Evolutionary conservation across 352 stramenopile genomes (phyloP), one percentile per base, ranked within the genome.

Genomic region (Phytophthora idaei): DNA sequence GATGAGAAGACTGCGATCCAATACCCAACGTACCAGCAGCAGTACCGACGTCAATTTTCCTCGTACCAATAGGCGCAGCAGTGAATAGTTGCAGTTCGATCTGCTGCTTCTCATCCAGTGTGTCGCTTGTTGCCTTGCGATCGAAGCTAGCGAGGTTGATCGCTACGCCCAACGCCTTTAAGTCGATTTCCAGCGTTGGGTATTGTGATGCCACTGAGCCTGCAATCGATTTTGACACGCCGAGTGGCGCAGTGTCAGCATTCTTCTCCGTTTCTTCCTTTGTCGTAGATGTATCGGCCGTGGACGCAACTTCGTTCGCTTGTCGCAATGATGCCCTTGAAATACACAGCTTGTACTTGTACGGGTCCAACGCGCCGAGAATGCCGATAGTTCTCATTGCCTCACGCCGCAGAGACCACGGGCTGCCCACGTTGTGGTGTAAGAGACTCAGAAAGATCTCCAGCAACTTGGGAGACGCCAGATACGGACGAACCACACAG

Each of bases 331-430:
- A 90, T 11, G 77, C 80, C 31, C 84, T 70, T 32, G 88, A 92
- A 11, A 92, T 69, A 51, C 81, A 92, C 31, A 96, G 52, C 53
- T 93, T 93, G 81, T 98, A 98, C 42, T 97, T 92, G 85, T 99
- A 98, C 41, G 97, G 97, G 63, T 99, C 97, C 11, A 99, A 64
- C 5, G 97, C 97, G 14, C 88, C 88, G 2, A 99, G 71, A 57
- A 99, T 97, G 21, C 97, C 97, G 47, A 99, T 95, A 0, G 94
- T 98, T 57, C 98, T 90, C 83, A 99, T 98, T 1, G 98, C 95
- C 68, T 99, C 97, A 60, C 95, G 81, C 27, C 97, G 76, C 14
- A 99, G 74, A 8, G 87, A 80, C 97, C 97, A 99, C 7, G 95
- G 92, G 2, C 78, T 91, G 2, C 93, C 78, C 0, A 86, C 87